Evolutionary conservation across 192 early-diverging fungal species (phyloP).

Genomic region (Coemansia javaensis): DNA sequence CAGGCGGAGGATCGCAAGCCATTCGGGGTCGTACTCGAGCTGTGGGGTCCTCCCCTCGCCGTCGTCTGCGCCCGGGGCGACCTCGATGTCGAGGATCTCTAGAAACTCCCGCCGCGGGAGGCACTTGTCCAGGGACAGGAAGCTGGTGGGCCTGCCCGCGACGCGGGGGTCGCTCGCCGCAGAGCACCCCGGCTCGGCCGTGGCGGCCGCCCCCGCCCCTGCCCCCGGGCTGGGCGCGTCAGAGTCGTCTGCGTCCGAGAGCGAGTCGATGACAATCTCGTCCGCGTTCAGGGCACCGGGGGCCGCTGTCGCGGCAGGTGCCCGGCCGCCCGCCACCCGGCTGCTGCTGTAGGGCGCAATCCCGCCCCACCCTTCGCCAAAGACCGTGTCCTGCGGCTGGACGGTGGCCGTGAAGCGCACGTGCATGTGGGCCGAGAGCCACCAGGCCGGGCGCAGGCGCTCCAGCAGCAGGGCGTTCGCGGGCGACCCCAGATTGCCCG

Average conservation of each 20-base stretch:
- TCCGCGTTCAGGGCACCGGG: constrained; percentile 37
- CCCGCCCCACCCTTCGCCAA: constrained; percentile 18
- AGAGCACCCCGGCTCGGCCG: neutral
- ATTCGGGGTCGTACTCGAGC: constrained; percentile 82
- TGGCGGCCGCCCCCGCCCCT: too few species aligned
- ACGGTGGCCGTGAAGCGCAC: constrained; percentile 79
- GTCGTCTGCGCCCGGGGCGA: constrained; percentile 49
- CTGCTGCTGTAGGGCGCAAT: constrained; percentile 14
- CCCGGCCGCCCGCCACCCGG: too few species aligned
- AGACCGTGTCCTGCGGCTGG: constrained; percentile 32
- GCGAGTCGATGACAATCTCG: constrained; percentile 47
- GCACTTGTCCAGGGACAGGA: constrained; percentile 96
- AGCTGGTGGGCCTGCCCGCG: constrained; percentile 58
- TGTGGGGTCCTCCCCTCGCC: constrained; percentile 31
- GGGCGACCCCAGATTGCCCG: constrained; percentile 62
- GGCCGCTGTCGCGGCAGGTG: neutral
- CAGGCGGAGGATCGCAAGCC: constrained; percentile 71
- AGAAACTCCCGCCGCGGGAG: constrained; percentile 71
- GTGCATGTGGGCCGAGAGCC: constrained; percentile 97
- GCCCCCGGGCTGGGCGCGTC: too few species aligned
- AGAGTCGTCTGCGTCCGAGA: constrained; percentile 29
- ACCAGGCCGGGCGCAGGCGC: constrained; percentile 74
- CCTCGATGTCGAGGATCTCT: constrained; percentile 62
- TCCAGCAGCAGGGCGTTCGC: constrained; percentile 69
- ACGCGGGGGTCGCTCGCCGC: constrained; percentile 9